A percentile compares a stretch with the other conserved stretches of the same genome.
Evolutionary conservation across 192 early-diverging fungal species (phyloP).

Genomic region (Backusella parvicylindrica): DNA sequence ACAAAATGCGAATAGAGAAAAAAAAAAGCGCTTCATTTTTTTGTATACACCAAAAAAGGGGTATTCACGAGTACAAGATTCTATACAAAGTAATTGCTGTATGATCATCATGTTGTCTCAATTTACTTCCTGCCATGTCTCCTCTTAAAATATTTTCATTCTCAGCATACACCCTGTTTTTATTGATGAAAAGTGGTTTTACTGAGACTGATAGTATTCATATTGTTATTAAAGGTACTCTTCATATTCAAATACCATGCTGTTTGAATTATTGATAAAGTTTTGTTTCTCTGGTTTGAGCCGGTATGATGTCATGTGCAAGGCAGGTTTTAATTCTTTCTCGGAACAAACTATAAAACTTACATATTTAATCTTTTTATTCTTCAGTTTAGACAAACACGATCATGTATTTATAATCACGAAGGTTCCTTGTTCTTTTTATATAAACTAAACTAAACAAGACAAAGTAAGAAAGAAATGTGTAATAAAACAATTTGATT

Average conservation of each 20-base stretch:
- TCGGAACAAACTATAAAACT: neutral
- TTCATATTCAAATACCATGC: neutral
- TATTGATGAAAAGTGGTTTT: neutral
- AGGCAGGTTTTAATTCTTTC: neutral
- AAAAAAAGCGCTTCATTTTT: neutral
- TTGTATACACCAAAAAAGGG: neutral
- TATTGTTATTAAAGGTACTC: no score
- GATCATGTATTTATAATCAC: neutral
- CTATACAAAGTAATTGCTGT: neutral
- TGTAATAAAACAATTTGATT: neutral
- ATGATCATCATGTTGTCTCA: conserved; percentile 1
- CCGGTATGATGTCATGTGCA: neutral
- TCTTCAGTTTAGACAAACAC: neutral
- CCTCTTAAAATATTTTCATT: neutral
- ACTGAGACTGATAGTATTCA: neutral
- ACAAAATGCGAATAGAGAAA: conserved; percentile 4
- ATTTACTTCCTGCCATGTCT: neutral
- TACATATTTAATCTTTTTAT: neutral
- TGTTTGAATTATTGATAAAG: neutral
- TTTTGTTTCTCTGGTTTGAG: neutral
- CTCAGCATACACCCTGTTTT: neutral
- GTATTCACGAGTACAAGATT: neutral
- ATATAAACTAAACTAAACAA: neutral
- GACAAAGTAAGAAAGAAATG: neutral
- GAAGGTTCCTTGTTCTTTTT: neutral